Evolutionary conservation across 192 early-diverging fungal species (phyloP).

Genomic region (Diversispora eburnea): DNA sequence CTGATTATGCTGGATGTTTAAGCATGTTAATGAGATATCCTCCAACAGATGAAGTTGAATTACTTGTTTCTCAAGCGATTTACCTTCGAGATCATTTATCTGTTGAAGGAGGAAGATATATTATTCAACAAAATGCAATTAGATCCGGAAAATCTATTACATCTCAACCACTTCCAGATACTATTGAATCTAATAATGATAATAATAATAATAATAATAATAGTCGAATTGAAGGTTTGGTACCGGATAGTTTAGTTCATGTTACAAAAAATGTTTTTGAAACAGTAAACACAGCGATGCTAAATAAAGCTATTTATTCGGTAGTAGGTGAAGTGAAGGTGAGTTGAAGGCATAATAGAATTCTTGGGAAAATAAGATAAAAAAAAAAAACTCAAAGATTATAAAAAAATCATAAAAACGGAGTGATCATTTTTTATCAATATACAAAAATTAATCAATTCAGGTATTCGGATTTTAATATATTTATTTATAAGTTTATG

Average conservation of each 20-base stretch:
- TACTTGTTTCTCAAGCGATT: conserved; percentile 63
- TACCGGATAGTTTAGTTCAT: conserved; percentile 44
- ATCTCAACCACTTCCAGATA: not conserved
- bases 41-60: conserved; percentile 43
- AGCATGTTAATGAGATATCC: conserved; percentile 62
- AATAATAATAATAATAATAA: too few relatives aligned
- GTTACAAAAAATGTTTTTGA: conserved; percentile 56
- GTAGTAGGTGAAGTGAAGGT: conserved; percentile 41
- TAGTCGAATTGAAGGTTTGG: conserved; percentile 21
- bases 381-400: too few relatives aligned
- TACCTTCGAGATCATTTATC: conserved; percentile 57
- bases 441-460: too few relatives aligned
- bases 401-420: too few relatives aligned
- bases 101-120: conserved; percentile 45
- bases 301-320: conserved; percentile 53
- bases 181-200: not conserved
- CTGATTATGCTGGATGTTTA: conserved; percentile 64
- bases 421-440: too few relatives aligned
- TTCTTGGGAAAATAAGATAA: too few relatives aligned
- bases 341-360: not conserved
- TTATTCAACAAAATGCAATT: conserved; percentile 55
- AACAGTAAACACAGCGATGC: conserved; percentile 45
- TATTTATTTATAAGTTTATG: too few relatives aligned
- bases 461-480: too few relatives aligned
- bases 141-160: conserved; percentile 30